Base-by-base conservation (phyloP, 352 stramenopile species). In the Globisporangium lucens region DNA sequence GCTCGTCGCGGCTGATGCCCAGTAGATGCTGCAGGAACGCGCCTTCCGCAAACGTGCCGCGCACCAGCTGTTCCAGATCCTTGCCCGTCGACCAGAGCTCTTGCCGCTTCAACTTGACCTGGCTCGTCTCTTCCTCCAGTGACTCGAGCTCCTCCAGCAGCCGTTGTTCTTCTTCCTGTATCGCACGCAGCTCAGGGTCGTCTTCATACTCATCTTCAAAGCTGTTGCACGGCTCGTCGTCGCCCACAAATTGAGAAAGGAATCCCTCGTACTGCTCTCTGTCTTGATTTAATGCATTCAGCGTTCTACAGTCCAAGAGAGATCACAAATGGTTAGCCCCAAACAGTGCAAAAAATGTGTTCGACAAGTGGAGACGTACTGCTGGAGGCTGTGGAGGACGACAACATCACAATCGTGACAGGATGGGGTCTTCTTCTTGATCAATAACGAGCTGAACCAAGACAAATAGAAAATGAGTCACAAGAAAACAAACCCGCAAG, bases 11-110 rank as follows among this genome's bases (percentile, higher is more conserved):
- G 22, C 80, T 93, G 15, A 90, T 65, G 1, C 85, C 80, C 9
- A 92, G 74, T 30, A 91, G 65, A 66, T 94, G 84, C 66, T 95
- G 88, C 56, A 94, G 51, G 47, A 93, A 90, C 3, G 86, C 88
- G 10, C 84, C 85, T 67, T 94, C 82, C 13, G 67, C 74, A 36
- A 94, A 94, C 29, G 85, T 90, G 17, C 83, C 83, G 35, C 82
- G 85, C 29, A 93, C 73, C 30, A 95, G 74, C 57, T 84, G 71
- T 65, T 93, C 85, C 2, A 94, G 74, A 30, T 94, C 83, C 43
- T 71, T 85, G 15, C 82, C 87, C 0, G 83, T 90, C 22, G 79
- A 82, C 87, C 87, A 95, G 3, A 95, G 69, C 43, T 93, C 80
- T 13, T 78, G 78, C 13, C 88, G 77, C 52, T 90, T 87, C 58